Conservation (phyloP, 2,329 filamentous ascomycete genomes). For the Hypoxylon sp. region DNA sequence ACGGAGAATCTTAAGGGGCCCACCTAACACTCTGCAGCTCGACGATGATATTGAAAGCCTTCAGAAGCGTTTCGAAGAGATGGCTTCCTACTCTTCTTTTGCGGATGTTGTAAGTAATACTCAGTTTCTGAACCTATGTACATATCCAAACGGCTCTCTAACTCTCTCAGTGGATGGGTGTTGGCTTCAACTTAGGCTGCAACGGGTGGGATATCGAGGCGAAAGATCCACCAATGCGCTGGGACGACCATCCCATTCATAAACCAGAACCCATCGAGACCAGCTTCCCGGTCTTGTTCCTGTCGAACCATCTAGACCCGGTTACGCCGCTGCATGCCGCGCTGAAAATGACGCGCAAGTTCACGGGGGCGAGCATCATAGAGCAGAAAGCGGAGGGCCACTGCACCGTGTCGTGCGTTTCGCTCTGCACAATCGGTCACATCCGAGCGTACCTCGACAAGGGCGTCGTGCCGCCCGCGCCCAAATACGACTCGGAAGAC, state of each 20-base stretch:
- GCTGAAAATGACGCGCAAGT: slow-evolving; percentile 56
- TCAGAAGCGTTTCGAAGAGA: slow-evolving; percentile 47
- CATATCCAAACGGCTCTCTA: slow-evolving; percentile 37
- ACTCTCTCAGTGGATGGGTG: slow-evolving; percentile 49
- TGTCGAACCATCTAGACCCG: slow-evolving; percentile 69
- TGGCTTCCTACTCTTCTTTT: slow-evolving; percentile 52
- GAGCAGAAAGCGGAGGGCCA: slow-evolving; percentile 55
- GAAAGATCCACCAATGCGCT: slow-evolving; percentile 51
- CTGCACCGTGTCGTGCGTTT: slow-evolving; percentile 53
- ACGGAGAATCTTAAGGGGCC: background rate
- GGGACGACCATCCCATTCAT: slow-evolving; percentile 49
- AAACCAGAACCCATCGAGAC: slow-evolving; percentile 56
- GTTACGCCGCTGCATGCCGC: slow-evolving; percentile 67
- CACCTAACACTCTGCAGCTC: slow-evolving; percentile 39
- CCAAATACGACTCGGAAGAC: slow-evolving; percentile 40
- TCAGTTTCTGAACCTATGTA: slow-evolving; percentile 39
- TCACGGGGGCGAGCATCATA: slow-evolving; percentile 54
- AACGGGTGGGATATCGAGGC: slow-evolving; percentile 53
- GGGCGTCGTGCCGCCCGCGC: slow-evolving; percentile 52
- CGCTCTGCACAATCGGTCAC: slow-evolving; percentile 53
- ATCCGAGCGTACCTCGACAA: slow-evolving; percentile 54
- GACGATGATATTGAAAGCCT: slow-evolving; percentile 51
- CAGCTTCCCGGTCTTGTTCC: slow-evolving; percentile 67
- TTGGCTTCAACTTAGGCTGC: slow-evolving; percentile 51
- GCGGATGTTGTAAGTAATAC: slow-evolving; percentile 53